Evolutionary conservation across 106 monocot genomes (phyloP), one percentile per base, ranked within the genome.

Genomic region (Platanthera guangdongensis): DNA sequence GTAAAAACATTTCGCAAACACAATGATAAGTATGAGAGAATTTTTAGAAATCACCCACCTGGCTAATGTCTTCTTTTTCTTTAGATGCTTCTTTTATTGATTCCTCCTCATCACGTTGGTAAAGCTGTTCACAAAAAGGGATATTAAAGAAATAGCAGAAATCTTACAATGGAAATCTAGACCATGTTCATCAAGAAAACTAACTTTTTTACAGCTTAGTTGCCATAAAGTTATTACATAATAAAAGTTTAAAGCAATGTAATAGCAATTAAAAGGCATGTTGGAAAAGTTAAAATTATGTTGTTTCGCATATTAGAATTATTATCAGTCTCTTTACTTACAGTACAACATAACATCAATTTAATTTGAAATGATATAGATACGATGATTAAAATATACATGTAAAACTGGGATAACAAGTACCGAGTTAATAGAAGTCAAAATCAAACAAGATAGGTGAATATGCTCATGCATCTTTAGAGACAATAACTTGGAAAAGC

Each of bases 81-180:
- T 70, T 70, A 48, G 47, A n/a, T 15, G n/a, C 16, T 6, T 46
- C 47, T 70, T 70, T 70, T 70, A 70, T 12, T 70, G 46, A 6
- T 47, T 70, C 70, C 16, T 70, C 70, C 70, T 70, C 70, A 15
- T 70, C 70, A 48, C 70, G 70, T 48, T 48, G 14, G 70, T 70
- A 70, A 48, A 70, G 70, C 70, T 70, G 16, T 70, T 70, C 15
- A 47, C 46, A 70, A 47, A 5, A 70, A 48, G 2, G 16, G 14
- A 47, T 69, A 46, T 69, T 69, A 47, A 69, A 7, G 25, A 64
- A 46, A 69, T 1, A 12, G 4, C 39, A 46, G 15, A 69, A 14
- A 13, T 15, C 11, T 39, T 14, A 16, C 4, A 47, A 21, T 46
- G 39, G n/a, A 70, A 70, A 70, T 8, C 59, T 18, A 65, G 7